Evolutionary conservation across 768 basidiomycete species (phyloP), one percentile per base, ranked within the genome.

Genomic region (Podaxis mareebaensis): DNA sequence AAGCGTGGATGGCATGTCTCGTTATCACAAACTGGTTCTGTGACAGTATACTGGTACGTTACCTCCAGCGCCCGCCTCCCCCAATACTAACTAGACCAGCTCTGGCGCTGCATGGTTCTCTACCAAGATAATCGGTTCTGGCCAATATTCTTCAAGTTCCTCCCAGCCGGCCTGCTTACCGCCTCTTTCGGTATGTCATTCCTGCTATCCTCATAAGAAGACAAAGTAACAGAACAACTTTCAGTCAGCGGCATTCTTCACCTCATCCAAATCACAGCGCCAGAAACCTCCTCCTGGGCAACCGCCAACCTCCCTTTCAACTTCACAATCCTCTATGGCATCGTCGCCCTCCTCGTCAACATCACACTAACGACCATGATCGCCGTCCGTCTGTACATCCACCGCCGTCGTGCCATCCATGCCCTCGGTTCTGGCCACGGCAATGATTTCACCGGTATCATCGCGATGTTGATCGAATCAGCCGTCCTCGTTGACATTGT

Each of bases 201-300:
- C 36, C 15, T 53, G 5, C 10, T 39, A 20, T 53, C 39, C n/a
- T 15, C 11, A 20, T 7, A 11, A 15, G 5, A n/a, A 22, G 20
- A 11, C 15, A 13, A 22, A 15, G 33, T 60, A 26, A 60, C 15
- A 38, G 38, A 17, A 0, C 13, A 15, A 17, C 20, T 20, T n/a
- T 11, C 22, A 60, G 59, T 60, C 15, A 53, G 10, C n/a, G 59
- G 59, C 8, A 40, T 60, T 12, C 59, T 60, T 13, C 59, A 60
- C 51, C 59, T 60, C 39, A 53, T 52, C 20, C 59, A 60, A 53
- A 60, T 60, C 36, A 60, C 59, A 39, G 59, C 59, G 20, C 59
- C 49, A 3, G 51, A 60, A 15, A 52, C 48, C 4, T 60, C 59
- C 22, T 52, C 59, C 11, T 60, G 59, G 59, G 59, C 59, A 33